Conservation (phyloP, 352 stramenopile genomes). For the Elongisporangium anandrum region DNA sequence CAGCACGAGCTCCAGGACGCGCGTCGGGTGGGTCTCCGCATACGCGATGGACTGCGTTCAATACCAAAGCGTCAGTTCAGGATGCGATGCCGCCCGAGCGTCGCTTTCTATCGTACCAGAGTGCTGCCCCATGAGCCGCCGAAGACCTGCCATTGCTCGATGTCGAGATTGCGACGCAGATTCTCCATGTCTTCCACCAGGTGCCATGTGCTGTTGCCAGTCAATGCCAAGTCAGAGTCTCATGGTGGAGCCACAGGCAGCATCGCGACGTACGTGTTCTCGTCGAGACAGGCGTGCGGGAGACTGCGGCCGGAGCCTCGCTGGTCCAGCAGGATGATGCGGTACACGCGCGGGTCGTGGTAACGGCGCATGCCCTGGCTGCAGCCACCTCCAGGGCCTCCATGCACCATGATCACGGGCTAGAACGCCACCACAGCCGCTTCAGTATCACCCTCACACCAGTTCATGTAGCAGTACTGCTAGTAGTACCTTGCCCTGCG, state of each 20-base stretch:
- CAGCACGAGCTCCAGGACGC: slow-evolving; percentile 87
- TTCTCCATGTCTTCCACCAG: slow-evolving; percentile 93
- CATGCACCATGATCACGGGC: slow-evolving; percentile 93
- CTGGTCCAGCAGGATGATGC: slow-evolving; percentile 93
- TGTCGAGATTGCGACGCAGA: slow-evolving; percentile 75
- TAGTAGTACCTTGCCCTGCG: slow-evolving; percentile 59
- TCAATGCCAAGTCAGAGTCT: neutral
- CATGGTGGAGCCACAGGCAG: neutral
- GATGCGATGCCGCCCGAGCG: neutral
- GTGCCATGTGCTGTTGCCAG: slow-evolving; percentile 75
- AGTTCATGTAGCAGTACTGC: neutral
- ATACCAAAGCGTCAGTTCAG: slow-evolving; percentile 1
- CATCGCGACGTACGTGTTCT: slow-evolving; percentile 69
- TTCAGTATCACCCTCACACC: slow-evolving; percentile 6
- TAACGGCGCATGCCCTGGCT: slow-evolving; percentile 86
- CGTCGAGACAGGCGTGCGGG: slow-evolving; percentile 80
- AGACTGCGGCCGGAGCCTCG: slow-evolving; percentile 86
- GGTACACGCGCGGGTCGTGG: slow-evolving; percentile 90
- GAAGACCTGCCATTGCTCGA: slow-evolving; percentile 93
- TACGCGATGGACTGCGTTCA: slow-evolving; percentile 88
- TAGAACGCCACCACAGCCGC: slow-evolving; percentile 8
- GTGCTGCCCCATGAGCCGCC: slow-evolving; percentile 94
- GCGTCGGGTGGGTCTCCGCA: slow-evolving; percentile 80
- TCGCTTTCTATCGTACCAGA: slow-evolving; percentile 30
- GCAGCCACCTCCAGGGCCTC: slow-evolving; percentile 89